Evolutionary conservation across 495 filamentous ascomycete genomes (phyloP).

Genomic region (Talaromyces ruber): DNA sequence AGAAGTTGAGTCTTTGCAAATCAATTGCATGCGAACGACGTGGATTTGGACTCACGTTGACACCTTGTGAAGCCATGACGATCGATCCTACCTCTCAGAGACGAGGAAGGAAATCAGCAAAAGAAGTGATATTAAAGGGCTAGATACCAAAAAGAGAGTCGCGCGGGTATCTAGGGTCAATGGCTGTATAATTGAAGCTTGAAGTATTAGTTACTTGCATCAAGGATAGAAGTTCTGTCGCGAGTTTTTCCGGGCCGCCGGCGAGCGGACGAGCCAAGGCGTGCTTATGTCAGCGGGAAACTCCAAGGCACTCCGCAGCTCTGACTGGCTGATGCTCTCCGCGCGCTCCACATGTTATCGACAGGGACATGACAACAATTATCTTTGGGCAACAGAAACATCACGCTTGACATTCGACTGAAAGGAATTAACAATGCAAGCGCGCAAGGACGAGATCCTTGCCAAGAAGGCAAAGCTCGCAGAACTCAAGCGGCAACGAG

Average conservation of each 20-base stretch:
- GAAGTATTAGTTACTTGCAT: slow-evolving; percentile 11
- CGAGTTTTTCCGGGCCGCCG: slow-evolving; percentile 47
- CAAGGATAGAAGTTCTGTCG: slow-evolving; percentile 36
- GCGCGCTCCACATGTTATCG: background rate
- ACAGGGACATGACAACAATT: background rate
- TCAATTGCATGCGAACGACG: background rate
- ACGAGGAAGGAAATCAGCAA: slow-evolving; percentile 16
- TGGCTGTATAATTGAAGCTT: slow-evolving; percentile 21
- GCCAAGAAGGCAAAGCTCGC: slow-evolving; percentile 92
- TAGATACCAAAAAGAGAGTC: slow-evolving; percentile 24
- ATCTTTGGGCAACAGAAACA: background rate
- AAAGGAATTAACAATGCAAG: slow-evolving; percentile 47
- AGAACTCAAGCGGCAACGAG: slow-evolving; percentile 87
- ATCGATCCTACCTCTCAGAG: slow-evolving; percentile 17
- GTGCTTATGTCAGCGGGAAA: slow-evolving; percentile 37
- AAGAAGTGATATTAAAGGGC: slow-evolving; percentile 8
- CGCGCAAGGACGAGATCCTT: slow-evolving; percentile 86
- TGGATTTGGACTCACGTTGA: slow-evolving; percentile 36
- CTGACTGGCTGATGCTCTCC: background rate
- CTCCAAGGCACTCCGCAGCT: background rate
- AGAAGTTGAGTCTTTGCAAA: background rate
- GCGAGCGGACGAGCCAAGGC: slow-evolving; percentile 3
- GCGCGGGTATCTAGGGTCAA: slow-evolving; percentile 28
- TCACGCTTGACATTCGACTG: background rate
- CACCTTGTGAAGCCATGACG: slow-evolving; percentile 40